Base-by-base conservation (phyloP, 306 rosid species). In the Inga leiocalycina region DNA sequence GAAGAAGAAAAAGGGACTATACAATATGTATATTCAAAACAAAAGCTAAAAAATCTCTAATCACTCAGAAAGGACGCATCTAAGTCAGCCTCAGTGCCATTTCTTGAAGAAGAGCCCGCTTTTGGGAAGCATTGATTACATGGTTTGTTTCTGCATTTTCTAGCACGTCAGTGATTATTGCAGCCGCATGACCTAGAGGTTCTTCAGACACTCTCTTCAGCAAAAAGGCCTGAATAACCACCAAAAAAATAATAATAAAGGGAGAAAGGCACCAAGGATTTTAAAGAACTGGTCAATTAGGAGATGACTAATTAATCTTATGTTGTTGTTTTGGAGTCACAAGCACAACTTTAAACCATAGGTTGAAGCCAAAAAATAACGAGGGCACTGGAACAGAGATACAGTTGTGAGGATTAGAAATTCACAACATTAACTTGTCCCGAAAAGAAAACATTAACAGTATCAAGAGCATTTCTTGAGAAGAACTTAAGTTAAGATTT, bases 181-280 rank as follows among this genome's bases (percentile, higher is more conserved):
- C 93, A 69, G 97, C 98, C 37, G 99, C 99, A 86, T 94, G 99
- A 75, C 99, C 99, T 44, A 97, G 97, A 68, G 99, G 99, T 84
- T 97, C 98, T 91, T 97, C 99, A 13, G 92, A 90, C 46, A 92
- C 88, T 85, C 97, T 89, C 87, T 83, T 97, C 91, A 97, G 89
- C 99, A 94, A 94, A 91, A 97, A 97, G 75, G 98, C 99, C 99
- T 97, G 86, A 80, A 83, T 79, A 83, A 79, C 74, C 74, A 82
- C 76, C 69, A 12, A 4, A 74, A 68, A 24, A 59, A 51, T 8
- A n/a, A 59, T n/a, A 22, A 59, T n/a, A 69, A 59, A 15, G 39
- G 78, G 51, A 41, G 65, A 49, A 64, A 62, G 37, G 13, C 13
- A 15, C 32, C 20, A 6, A 75, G 37, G n/a, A 32, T 52, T 56